phyloP scores from a whole-genome alignment of 2,329 filamentous ascomycete genomes.

The Claviceps maximensis region DNA sequence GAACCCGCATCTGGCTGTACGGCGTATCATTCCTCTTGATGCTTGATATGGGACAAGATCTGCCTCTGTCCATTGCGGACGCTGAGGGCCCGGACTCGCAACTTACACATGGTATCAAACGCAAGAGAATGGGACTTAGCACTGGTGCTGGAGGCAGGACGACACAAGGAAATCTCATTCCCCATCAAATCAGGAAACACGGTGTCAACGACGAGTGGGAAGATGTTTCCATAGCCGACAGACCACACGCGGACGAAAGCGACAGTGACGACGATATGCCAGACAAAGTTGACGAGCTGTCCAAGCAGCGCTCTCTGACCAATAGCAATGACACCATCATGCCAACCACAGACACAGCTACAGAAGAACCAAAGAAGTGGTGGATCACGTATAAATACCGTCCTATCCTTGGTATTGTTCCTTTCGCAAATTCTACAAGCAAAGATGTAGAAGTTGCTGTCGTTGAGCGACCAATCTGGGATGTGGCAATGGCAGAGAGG shows the following conservation, averaged over 20 bases:
- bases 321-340: conserved; percentile 10
- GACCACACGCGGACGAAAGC: conserved; percentile 20
- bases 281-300: conserved; percentile 20
- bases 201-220: conserved; percentile 27
- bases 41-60: conserved; percentile 69
- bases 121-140: conserved; percentile 36
- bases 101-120: conserved; percentile 30
- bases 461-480: conserved; percentile 76
- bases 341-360: conserved; percentile 7
- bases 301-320: conserved; percentile 18
- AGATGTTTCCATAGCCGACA: conserved; percentile 25
- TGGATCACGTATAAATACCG: conserved; percentile 92
- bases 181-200: conserved; percentile 29
- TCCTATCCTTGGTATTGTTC: conserved; percentile 67
- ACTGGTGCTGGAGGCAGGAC: conserved; percentile 42
- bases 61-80: conserved; percentile 24
- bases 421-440: conserved; percentile 26
- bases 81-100: conserved; percentile 18
- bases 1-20: conserved; percentile 71
- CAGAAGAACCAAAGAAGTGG: conserved; percentile 26
- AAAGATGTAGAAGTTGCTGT: conserved; percentile 64
- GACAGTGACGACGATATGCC: conserved; percentile 27
- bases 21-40: conserved; percentile 80
- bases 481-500: conserved; percentile 61
- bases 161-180: conserved; percentile 30